Evolutionary conservation across 2,329 filamentous ascomycete genomes (phyloP), one percentile per base, ranked within the genome.

Genomic region (Helotiales sp.): DNA sequence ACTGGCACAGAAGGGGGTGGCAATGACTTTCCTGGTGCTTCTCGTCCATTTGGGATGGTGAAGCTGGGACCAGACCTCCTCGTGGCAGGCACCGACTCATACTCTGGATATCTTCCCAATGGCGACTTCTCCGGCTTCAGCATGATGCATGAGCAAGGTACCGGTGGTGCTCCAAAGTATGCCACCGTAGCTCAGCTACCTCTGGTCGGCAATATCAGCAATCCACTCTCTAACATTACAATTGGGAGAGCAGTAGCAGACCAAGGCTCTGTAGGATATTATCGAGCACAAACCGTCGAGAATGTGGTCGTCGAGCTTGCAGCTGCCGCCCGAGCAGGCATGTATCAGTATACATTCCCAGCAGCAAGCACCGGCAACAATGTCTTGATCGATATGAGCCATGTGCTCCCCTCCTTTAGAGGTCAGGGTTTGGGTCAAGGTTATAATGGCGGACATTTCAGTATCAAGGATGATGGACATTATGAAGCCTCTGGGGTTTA

Each of bases 131-230:
- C 78, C 2, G 84, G 82, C 17, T 86, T 86, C 70, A 83, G 80
- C 57, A 77, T 87, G 79, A 81, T 87, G 66, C 85, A 88, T 63
- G 84, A 87, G 67, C 82, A 81, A 59, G 85, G 86, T 2, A 90
- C 86, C 0, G 87, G 87, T 7, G 87, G 87, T 1, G 84, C 84
- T 1, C 85, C 87, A 1, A 89, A 89, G 69, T 90, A 89, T 59
- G 87, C 87, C 4, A 83, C 87, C 1, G 81, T 86, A 30, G 76
- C 81, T 1, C 84, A 86, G 70, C 76, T 86, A 70, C 84, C 82
- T 0, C 70, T 83, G 0, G 65, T 79, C 0, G 82, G 81, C 0
- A 68, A 67, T 15, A 70, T 85, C 40, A 65, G 63, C 7, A 80
- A 88, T 57, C 84, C 85, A 2, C 72, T 88, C 24, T 76, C 73